Conservation (phyloP, 1,284 basidiomycete species). For the Takashimella tepidaria region DNA sequence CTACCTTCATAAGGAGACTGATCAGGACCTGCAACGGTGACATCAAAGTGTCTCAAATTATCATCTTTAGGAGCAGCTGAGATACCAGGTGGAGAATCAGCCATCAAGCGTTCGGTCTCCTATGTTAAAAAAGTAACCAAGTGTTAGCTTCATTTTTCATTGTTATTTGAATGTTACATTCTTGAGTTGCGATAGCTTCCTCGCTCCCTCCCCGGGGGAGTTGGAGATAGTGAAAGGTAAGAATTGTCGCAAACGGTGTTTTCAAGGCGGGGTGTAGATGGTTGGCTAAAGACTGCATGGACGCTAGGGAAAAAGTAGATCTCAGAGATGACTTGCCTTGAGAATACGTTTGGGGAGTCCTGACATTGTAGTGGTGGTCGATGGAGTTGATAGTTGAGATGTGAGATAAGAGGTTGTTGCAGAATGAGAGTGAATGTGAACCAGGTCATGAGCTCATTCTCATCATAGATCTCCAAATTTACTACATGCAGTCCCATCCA, state of each 20-base stretch:
- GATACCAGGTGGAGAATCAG: slow-evolving; percentile 95
- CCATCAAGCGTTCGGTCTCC: slow-evolving; percentile 95
- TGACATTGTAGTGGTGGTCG: slow-evolving; percentile 14
- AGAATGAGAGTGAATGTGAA: neutral
- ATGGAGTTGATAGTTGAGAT: neutral
- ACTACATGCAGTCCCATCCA: neutral
- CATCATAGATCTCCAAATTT: neutral
- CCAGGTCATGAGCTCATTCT: neutral
- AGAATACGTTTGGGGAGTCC: slow-evolving; percentile 48
- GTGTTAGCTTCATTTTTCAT: too few species aligned
- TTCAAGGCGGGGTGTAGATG: neutral
- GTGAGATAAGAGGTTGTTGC: neutral
- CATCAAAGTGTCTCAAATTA: slow-evolving; percentile 97
- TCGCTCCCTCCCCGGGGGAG: too few species aligned
- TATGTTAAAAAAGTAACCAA: slow-evolving; percentile 40
- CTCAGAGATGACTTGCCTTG: slow-evolving; percentile 37
- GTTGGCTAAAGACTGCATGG: neutral
- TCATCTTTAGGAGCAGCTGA: slow-evolving; percentile 91
- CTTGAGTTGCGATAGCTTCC: too few species aligned
- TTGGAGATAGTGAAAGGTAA: neutral
- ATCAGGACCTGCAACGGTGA: slow-evolving; percentile 88
- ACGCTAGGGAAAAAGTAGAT: neutral
- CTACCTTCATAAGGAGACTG: slow-evolving; percentile 90
- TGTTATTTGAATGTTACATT: too few species aligned
- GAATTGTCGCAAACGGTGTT: neutral